phyloP scores from a whole-genome alignment of 495 filamentous ascomycete genomes.

The Daldinia childiae region DNA sequence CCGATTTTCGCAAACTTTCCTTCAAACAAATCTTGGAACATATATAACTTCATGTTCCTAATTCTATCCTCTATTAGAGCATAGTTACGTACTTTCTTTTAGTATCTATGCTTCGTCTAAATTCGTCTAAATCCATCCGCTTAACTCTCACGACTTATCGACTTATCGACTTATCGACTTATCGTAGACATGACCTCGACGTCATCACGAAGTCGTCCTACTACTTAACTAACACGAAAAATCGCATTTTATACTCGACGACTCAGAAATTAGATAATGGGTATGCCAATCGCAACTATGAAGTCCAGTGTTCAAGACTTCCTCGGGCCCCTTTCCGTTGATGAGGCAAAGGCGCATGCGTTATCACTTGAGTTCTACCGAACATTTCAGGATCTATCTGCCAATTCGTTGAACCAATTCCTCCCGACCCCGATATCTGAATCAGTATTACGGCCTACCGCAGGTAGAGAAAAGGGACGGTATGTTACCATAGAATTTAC shows the following conservation, averaged over 20 bases:
- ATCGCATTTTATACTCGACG: background rate
- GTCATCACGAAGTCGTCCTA: constrained; percentile 10
- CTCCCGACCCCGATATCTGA: constrained; percentile 81
- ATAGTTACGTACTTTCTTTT: background rate
- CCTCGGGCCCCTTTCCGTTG: constrained; percentile 56
- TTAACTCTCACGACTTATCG: constrained; percentile 5
- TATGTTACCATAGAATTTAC: constrained; percentile 46
- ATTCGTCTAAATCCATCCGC: too few relatives aligned
- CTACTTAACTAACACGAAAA: background rate
- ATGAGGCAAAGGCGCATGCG: constrained; percentile 59
- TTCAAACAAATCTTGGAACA: background rate
- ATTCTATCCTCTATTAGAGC: background rate
- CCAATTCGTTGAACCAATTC: constrained; percentile 75
- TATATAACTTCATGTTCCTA: too few relatives aligned
- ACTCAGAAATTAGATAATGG: background rate
- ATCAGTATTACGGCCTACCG: constrained; percentile 65
- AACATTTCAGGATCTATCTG: constrained; percentile 70
- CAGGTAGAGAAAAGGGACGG: constrained; percentile 66
- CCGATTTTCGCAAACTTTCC: background rate
- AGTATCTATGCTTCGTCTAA: background rate
- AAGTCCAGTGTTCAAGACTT: constrained; percentile 51
- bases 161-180: constrained; percentile 16
- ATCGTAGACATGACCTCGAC: constrained; percentile 30
- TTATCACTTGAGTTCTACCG: constrained; percentile 69
- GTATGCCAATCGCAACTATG: constrained; percentile 33